Evolutionary conservation across 2,329 filamentous ascomycete genomes (phyloP).

Genomic region (Pseudogymnoascus sp.): DNA sequence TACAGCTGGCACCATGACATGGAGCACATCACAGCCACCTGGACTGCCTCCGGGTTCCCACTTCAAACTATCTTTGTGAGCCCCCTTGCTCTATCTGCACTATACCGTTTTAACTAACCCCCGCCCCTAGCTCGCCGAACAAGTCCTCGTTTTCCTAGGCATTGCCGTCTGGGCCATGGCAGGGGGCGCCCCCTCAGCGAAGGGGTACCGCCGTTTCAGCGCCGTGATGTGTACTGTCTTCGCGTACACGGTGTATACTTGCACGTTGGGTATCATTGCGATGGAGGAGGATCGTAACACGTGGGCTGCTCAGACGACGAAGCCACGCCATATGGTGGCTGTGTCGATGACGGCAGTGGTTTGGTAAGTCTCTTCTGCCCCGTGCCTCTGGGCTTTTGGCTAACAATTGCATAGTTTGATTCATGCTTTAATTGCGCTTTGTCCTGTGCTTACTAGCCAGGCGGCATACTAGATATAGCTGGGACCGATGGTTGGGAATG

Average conservation of each 20-base stretch:
- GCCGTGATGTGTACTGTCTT: not conserved
- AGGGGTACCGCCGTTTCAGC: not conserved
- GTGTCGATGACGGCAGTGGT: not conserved
- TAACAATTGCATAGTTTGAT: not conserved
- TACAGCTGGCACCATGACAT: not conserved
- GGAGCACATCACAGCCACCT: not conserved
- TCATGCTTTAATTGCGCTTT: not conserved
- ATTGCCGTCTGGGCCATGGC: not conserved
- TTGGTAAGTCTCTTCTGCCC: not conserved
- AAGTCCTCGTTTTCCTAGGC: not conserved
- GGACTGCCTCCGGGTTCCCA: not conserved
- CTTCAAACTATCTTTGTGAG: not conserved
- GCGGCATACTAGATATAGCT: not conserved
- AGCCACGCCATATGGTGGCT: not conserved
- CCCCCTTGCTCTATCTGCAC: not conserved
- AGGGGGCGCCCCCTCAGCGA: not conserved
- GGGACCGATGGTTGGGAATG: not conserved
- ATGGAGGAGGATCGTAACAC: not conserved
- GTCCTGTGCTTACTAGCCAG: not conserved
- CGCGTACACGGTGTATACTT: not conserved
- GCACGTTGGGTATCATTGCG: not conserved
- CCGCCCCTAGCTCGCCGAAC: not conserved
- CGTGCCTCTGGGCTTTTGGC: not conserved
- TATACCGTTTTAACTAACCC: not conserved
- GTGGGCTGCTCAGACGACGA: not conserved